Evolutionary conservation across 306 rosid species (phyloP).

Genomic region (Elaeagnus macrophylla): DNA sequence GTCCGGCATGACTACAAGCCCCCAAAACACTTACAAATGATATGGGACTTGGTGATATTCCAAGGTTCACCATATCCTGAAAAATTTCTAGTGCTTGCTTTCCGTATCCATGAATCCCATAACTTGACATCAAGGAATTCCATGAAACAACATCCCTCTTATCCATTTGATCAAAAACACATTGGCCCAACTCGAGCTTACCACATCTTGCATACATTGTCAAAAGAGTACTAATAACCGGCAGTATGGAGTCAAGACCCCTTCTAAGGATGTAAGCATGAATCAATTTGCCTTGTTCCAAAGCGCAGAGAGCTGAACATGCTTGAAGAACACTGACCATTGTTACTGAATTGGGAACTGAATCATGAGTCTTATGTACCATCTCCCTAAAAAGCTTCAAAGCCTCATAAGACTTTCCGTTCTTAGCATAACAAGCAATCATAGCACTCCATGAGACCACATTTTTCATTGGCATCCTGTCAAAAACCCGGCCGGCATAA

Average conservation of each 20-base stretch:
- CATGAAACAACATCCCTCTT: conserved; percentile 65
- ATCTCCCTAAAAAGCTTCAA: conserved; percentile 64
- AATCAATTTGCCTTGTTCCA: conserved; percentile 74
- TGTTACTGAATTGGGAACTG: conserved; percentile 76
- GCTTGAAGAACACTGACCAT: conserved; percentile 95
- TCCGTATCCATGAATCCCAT: conserved; percentile 81
- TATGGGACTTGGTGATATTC: conserved; percentile 58
- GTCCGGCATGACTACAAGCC: conserved; percentile 87
- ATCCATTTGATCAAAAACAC: conserved; percentile 46
- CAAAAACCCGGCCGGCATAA: conserved; percentile 56
- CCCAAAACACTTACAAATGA: conserved; percentile 72
- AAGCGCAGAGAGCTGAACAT: conserved; percentile 68
- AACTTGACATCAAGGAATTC: conserved; percentile 80
- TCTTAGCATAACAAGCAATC: conserved; percentile 80
- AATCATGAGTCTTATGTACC: conserved; percentile 50
- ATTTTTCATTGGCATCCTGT: conserved; percentile 57
- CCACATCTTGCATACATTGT: conserved; percentile 90
- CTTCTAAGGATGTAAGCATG: conserved; percentile 83
- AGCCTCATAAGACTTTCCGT: conserved; percentile 65
- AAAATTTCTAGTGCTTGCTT: conserved; percentile 59
- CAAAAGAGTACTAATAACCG: conserved; percentile 66
- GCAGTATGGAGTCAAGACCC: conserved; percentile 76
- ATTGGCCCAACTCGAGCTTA: conserved; percentile 52
- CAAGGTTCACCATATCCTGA: conserved; percentile 49
- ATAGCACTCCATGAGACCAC: conserved; percentile 92